Percentiles rank a stretch among this genome's conserved stretches.
phyloP scores from a whole-genome alignment of 768 basidiomycete genomes.

The Cubamyces sp. region DNA sequence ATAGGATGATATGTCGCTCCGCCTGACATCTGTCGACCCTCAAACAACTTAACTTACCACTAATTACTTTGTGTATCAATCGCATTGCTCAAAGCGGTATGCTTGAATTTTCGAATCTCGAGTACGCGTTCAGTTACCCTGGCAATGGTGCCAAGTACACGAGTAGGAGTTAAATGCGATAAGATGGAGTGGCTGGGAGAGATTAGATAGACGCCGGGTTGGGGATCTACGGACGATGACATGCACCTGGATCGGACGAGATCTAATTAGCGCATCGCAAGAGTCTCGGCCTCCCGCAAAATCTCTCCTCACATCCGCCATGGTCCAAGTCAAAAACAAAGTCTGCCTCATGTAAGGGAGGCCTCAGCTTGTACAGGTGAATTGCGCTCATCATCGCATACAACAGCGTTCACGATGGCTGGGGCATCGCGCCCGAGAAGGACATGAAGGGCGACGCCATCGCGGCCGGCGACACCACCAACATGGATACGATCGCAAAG shows the following conservation, averaged over 20 bases:
- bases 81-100: too few species aligned
- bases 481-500: conserved; percentile 88
- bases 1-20: too few species aligned
- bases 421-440: conserved; percentile 75
- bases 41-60: too few species aligned
- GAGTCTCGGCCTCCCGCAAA: not conserved
- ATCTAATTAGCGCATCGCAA: not conserved
- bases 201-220: conserved; percentile 12
- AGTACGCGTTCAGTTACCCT: too few species aligned
- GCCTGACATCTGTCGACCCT: too few species aligned
- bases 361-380: not conserved
- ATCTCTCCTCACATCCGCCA: conserved; percentile 24
- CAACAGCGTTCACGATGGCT: conserved; percentile 90
- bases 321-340: conserved; percentile 76
- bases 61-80: too few species aligned
- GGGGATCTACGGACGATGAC: not conserved
- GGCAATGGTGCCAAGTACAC: too few species aligned
- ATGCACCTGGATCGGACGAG: not conserved
- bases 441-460: conserved; percentile 90
- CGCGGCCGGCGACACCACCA: conserved; percentile 77
- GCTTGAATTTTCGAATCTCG: too few species aligned
- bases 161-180: too few species aligned
- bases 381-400: not conserved
- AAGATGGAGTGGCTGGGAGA: not conserved
- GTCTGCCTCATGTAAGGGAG: conserved; percentile 83